Conservation (phyloP, 371 early-diverging fungal species). For the Mortierella sp. region DNA sequence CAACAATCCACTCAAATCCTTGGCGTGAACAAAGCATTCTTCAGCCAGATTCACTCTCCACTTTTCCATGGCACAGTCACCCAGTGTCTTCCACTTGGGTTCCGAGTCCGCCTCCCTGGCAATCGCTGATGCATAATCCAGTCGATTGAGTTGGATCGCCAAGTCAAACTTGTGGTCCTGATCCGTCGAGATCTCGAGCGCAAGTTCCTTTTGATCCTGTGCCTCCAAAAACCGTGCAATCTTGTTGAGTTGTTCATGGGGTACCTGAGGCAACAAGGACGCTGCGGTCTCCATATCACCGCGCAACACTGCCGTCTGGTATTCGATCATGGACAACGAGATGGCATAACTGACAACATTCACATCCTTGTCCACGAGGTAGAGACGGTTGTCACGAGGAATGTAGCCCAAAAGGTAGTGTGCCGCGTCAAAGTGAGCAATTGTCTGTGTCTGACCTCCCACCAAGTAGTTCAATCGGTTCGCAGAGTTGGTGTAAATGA, state of each 20-base stretch:
- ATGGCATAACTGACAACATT: slow-evolving; percentile 90
- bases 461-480: slow-evolving; percentile 96
- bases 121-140: slow-evolving; percentile 87
- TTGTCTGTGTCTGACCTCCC: slow-evolving; percentile 90
- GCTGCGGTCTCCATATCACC: slow-evolving; percentile 89
- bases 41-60: slow-evolving; percentile 93
- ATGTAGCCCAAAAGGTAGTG: slow-evolving; percentile 95
- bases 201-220: slow-evolving; percentile 91
- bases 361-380: slow-evolving; percentile 94
- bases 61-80: slow-evolving; percentile 86
- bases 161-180: slow-evolving; percentile 95
- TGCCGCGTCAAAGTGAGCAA: slow-evolving; percentile 92
- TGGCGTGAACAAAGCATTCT: slow-evolving; percentile 87
- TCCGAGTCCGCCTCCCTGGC: slow-evolving; percentile 85
- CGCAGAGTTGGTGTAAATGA: slow-evolving; percentile 91
- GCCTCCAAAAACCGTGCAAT: slow-evolving; percentile 95
- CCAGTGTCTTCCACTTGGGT: slow-evolving; percentile 91
- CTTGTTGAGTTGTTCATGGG: slow-evolving; percentile 86
- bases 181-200: slow-evolving; percentile 92
- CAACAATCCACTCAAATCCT: slow-evolving; percentile 89
- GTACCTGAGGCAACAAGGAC: slow-evolving; percentile 82
- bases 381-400: slow-evolving; percentile 93
- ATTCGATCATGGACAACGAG: slow-evolving; percentile 93
- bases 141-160: slow-evolving; percentile 84
- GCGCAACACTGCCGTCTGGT: slow-evolving; percentile 94